A percentile compares a stretch with the other conserved stretches of the same genome.
Conservation (phyloP, 1,284 basidiomycete species). For the Fomitopsis betulina region DNA sequence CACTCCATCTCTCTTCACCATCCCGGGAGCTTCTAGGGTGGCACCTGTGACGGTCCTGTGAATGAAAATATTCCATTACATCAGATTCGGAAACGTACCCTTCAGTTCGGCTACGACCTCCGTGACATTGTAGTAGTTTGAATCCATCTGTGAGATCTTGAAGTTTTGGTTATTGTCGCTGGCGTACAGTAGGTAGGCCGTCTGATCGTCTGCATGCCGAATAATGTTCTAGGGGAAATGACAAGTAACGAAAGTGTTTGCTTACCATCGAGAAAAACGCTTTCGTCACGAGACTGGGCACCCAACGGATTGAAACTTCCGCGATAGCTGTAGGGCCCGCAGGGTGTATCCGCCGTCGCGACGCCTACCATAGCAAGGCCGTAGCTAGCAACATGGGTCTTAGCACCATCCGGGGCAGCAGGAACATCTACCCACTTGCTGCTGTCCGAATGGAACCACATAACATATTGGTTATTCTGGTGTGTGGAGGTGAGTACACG, state of each 20-base stretch:
- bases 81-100: slow-evolving; percentile 27
- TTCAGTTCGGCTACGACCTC: slow-evolving; percentile 42
- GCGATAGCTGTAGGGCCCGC: slow-evolving; percentile 55
- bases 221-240: background rate
- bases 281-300: slow-evolving; percentile 57
- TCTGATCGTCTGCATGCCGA: slow-evolving; percentile 18
- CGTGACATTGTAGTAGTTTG: slow-evolving; percentile 55
- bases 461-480: slow-evolving; percentile 60
- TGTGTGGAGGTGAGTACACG: background rate
- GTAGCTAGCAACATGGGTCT: slow-evolving; percentile 36
- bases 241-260: background rate
- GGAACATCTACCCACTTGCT: slow-evolving; percentile 43
- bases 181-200: slow-evolving; percentile 57
- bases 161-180: slow-evolving; percentile 68
- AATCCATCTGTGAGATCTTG: slow-evolving; percentile 54
- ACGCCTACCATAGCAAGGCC: slow-evolving; percentile 60
- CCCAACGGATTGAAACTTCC: slow-evolving; percentile 54
- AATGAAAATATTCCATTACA: background rate
- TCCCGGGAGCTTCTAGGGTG: slow-evolving; percentile 58
- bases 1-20: slow-evolving; percentile 53
- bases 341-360: slow-evolving; percentile 53
- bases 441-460: slow-evolving; percentile 69
- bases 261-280: slow-evolving; percentile 53
- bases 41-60: slow-evolving; percentile 32
- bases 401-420: background rate